Base-by-base conservation (phyloP, 805 yeast genomes). In the Wickerhamiella kurtzmanii region DNA sequence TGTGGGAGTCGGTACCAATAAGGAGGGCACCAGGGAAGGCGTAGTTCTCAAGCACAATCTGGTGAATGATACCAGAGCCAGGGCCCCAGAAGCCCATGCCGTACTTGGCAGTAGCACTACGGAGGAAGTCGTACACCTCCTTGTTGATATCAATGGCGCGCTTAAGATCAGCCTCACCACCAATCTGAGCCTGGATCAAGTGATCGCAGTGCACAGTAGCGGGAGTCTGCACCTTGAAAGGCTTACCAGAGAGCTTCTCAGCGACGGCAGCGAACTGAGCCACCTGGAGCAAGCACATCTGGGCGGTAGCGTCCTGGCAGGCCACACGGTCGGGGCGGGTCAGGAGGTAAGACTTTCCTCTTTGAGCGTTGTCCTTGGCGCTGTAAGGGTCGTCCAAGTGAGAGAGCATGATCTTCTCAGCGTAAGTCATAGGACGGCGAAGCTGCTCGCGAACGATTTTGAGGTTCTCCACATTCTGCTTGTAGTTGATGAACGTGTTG, bases 241-340 rank as follows among this genome's bases (percentile, higher is more conserved):
- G 45, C 16, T 46, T 28, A 11, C 52, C 51, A 35, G 50, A 47
- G 9, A 38, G 41, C 41, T 38, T 38, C 41, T 38, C 41, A 48
- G 54, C 50, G 16, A 46, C 56, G 4, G 56, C 56, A 21, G 56
- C 56, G 35, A 53, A 53, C 48, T 53, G 56, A 47, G 54, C 56
- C 19, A 53, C 52, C 73, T 88, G 97, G 62, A 88, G 73, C 58
- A 88, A 76, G 48, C 96, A 96, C 97, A 88, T 88, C 73, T 88
- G 97, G 49, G 96, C 96, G 49, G 96, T 86, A 49, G 97, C 97
- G 73, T 88, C 97, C 74, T 88, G 97, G 82, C 95, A 87, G 44
- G 96, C 96, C 52, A 89, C 96, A 68, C 97, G 79, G 68, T 88
- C 97, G 47, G 97, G 97, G 70, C 94, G 81, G 64, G 89, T 76